Conservation (phyloP, 2,329 filamentous ascomycete genomes). For the Mycocentrospora acerina region DNA sequence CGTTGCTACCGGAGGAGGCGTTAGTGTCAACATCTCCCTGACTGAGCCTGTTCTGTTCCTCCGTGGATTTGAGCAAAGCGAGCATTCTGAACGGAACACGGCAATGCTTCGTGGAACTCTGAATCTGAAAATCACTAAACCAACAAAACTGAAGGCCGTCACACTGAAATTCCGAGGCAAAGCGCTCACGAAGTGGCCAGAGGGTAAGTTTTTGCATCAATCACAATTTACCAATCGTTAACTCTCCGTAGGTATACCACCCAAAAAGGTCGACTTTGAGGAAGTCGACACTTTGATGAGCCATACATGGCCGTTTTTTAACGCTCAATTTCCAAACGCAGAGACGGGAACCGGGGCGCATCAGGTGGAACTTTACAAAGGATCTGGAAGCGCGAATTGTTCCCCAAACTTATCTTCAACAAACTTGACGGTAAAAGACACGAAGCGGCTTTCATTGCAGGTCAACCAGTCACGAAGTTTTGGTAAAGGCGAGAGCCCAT, state of each 20-base stretch:
- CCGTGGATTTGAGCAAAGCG: constrained; percentile 74
- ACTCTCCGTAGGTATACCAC: constrained; percentile 68
- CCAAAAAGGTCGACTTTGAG: constrained; percentile 77
- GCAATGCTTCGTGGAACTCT: constrained; percentile 84
- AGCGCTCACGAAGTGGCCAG: constrained; percentile 92
- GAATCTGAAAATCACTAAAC: constrained; percentile 80
- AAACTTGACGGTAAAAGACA: constrained; percentile 52
- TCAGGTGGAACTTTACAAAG: constrained; percentile 59
- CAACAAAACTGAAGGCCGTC: constrained; percentile 88
- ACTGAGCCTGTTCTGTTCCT: constrained; percentile 81
- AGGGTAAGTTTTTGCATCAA: constrained; percentile 55
- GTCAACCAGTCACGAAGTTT: constrained; percentile 84
- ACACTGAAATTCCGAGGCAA: constrained; percentile 83
- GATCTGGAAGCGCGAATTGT: constrained; percentile 42
- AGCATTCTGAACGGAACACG: constrained; percentile 65
- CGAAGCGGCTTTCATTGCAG: constrained; percentile 73
- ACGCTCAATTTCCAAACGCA: constrained; percentile 65
- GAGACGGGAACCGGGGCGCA: constrained; percentile 65
- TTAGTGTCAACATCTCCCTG: constrained; percentile 71
- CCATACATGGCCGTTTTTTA: constrained; percentile 91
- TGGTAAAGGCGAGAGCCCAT: constrained; percentile 71
- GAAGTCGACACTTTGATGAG: constrained; percentile 86
- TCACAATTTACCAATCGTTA: constrained; percentile 1
- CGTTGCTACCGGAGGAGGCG: constrained; percentile 74
- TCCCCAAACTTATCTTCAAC: constrained; percentile 49